These are phyloP conservation scores for Linum usitatissimum DNA, from an alignment of 345 rosid species.

Conservation along the genomic window DNA sequence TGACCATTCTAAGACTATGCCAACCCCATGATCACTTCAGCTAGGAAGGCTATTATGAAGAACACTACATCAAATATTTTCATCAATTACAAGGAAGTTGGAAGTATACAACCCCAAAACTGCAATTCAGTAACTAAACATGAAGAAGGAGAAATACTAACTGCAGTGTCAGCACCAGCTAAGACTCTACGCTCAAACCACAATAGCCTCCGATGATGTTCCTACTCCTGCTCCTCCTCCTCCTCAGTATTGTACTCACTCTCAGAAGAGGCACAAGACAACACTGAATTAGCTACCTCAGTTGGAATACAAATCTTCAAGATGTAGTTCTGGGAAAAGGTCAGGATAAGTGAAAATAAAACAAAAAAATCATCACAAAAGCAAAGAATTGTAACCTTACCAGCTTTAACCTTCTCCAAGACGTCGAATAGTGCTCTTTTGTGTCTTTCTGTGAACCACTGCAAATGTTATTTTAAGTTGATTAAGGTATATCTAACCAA, in stretches of 20 bases:
- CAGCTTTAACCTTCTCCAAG: slow-evolving; percentile 77
- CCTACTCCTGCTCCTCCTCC: slow-evolving; percentile 28
- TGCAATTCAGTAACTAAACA: too few species aligned
- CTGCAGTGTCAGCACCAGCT: slow-evolving; percentile 22
- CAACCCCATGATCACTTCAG: too few species aligned
- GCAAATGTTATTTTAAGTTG: slow-evolving; percentile 7
- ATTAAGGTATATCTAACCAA: too few species aligned
- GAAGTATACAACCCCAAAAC: too few species aligned
- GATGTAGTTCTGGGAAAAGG: slow-evolving; percentile 59
- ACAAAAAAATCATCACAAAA: slow-evolving; percentile 72
- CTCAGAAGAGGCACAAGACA: slow-evolving; percentile 49
- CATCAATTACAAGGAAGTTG: too few species aligned
- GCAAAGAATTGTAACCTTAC: slow-evolving; percentile 24
- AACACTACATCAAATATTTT: too few species aligned
- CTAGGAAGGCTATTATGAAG: too few species aligned
- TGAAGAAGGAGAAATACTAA: too few species aligned
- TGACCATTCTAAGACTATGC: too few species aligned
- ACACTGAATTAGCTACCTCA: slow-evolving; percentile 45
- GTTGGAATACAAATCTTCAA: slow-evolving; percentile 52
- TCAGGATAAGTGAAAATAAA: slow-evolving; percentile 78
- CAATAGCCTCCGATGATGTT: slow-evolving; percentile 51
- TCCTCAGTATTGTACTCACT: not conserved
- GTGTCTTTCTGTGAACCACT: slow-evolving; percentile 71
- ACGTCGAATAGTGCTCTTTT: slow-evolving; percentile 83
- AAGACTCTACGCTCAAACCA: slow-evolving; percentile 48